Evolutionary conservation across 169 alveolate genomes (phyloP).

Genomic region (Plasmodium gaboni): DNA sequence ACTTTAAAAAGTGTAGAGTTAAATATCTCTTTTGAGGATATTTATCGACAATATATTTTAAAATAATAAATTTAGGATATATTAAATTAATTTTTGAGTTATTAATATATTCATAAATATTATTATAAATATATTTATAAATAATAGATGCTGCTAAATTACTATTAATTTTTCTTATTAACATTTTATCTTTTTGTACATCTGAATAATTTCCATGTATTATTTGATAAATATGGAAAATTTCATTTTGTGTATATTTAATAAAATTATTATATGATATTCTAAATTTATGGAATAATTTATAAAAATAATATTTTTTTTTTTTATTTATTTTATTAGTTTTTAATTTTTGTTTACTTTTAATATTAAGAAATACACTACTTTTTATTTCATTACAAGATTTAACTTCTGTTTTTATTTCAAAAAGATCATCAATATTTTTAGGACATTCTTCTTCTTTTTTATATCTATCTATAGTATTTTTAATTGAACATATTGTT

Average conservation of each 20-base stretch:
- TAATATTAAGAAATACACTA: constrained; percentile 48
- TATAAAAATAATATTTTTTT: constrained; percentile 69
- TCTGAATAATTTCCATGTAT: constrained; percentile 68
- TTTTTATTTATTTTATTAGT: constrained; percentile 50
- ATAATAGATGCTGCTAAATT: constrained; percentile 69
- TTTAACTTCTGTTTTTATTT: constrained; percentile 57
- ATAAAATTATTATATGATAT: constrained; percentile 37
- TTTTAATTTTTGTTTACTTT: constrained; percentile 56
- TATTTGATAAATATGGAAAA: constrained; percentile 50
- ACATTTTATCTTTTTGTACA: constrained; percentile 46
- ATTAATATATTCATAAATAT: constrained; percentile 42
- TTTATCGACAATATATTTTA: constrained; percentile 61
- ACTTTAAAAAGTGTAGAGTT: constrained; percentile 59
- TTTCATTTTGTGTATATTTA: constrained; percentile 57
- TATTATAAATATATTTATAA: constrained; percentile 49
- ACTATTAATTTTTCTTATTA: constrained; percentile 38
- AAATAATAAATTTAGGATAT: constrained; percentile 59
- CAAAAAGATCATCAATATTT: constrained; percentile 33
- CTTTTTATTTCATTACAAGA: constrained; percentile 70
- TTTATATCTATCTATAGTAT: not conserved
- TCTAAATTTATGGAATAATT: constrained; percentile 61
- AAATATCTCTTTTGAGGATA: constrained; percentile 68
- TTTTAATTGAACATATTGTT: not conserved
- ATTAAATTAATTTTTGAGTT: constrained; percentile 19
- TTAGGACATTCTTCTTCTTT: not conserved